Evolutionary conservation across 2,329 filamentous ascomycete genomes (phyloP), one percentile per base, ranked within the genome.

Genomic region (Elsinoe perseae): DNA sequence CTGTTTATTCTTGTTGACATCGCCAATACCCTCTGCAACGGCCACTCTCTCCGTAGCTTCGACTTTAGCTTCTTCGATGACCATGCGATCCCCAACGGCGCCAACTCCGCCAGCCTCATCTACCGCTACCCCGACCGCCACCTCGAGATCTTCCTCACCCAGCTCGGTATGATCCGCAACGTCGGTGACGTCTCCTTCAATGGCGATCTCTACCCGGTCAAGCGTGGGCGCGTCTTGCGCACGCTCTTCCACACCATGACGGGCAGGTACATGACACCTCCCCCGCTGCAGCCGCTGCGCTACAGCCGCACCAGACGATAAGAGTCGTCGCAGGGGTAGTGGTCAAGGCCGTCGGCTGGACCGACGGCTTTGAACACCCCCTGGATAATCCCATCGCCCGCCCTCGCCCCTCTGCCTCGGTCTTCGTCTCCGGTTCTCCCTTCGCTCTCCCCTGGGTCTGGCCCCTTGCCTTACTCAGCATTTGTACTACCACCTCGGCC

Each of bases 71-170:
- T 64, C 61, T 34, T 30, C 25, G 63, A 65, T 54, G 43, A 53
- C 30, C 50, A 42, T 12, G 42, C 18, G n/a, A 18, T 16, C 59
- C 57, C 65, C 62, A 55, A 30, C 28, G 12, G 34, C 4, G 28
- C 53, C 28, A 61, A 63, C 53, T 52, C 58, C 27, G 27, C 20
- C n/a, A 34, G 30, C 2, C 36, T 59, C 9, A 21, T 25, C 1
- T 40, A 59, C 34, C 48, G 28, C 44, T 67, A 67, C 50, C 66
- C 65, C 0, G 66, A 67, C 54, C 34, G 56, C 10, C 30, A 54
- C 12, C 56, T 68, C n/a, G 61, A 63, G 40, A 16, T n/a, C 2
- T 56, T 28, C 50, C 54, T 68, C 50, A 53, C 56, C 25, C 18
- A 34, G 7, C 58, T 68, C 28, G 56, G 50, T 28, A 56, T 50